phyloP scores from a whole-genome alignment of 306 rosid genomes.

The Vigna unguiculata region DNA sequence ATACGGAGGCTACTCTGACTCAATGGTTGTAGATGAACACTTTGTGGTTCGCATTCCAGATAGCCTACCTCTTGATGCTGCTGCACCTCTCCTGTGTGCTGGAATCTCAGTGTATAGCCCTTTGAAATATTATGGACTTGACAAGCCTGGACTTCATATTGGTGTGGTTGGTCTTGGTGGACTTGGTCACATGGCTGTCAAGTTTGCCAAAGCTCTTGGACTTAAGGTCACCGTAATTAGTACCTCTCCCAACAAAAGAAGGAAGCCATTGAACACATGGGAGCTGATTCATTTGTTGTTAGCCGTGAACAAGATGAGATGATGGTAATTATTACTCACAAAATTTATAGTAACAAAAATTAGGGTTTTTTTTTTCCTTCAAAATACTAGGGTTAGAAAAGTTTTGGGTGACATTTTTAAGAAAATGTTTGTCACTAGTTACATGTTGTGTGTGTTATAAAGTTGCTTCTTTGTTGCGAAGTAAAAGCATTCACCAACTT shows the following conservation, averaged over 20 bases:
- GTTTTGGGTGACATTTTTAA: no score
- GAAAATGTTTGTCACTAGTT: background rate
- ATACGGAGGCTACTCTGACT: constrained; percentile 63
- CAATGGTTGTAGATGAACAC: constrained; percentile 56
- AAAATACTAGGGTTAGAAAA: no score
- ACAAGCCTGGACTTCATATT: constrained; percentile 52
- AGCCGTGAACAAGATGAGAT: constrained; percentile 56
- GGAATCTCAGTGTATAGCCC: constrained; percentile 71
- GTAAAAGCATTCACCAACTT: background rate
- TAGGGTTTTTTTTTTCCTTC: no score
- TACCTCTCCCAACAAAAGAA: constrained; percentile 58
- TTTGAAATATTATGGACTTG: constrained; percentile 48
- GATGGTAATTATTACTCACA: no score
- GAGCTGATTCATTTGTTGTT: constrained; percentile 58
- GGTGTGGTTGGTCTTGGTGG: constrained; percentile 71
- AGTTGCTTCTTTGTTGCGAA: background rate
- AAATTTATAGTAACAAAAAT: no score
- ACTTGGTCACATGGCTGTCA: constrained; percentile 62
- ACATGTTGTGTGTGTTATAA: background rate
- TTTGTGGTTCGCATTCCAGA: constrained; percentile 55
- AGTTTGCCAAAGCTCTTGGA: constrained; percentile 68
- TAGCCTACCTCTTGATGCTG: constrained; percentile 52
- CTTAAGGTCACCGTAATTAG: constrained; percentile 59
- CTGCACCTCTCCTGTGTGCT: constrained; percentile 68
- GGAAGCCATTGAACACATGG: constrained; percentile 52